Percentiles rank a stretch among this genome's conserved stretches.
Evolutionary conservation across 179 eudicot species (phyloP).

Genomic region (Patellifolia procumbens): DNA sequence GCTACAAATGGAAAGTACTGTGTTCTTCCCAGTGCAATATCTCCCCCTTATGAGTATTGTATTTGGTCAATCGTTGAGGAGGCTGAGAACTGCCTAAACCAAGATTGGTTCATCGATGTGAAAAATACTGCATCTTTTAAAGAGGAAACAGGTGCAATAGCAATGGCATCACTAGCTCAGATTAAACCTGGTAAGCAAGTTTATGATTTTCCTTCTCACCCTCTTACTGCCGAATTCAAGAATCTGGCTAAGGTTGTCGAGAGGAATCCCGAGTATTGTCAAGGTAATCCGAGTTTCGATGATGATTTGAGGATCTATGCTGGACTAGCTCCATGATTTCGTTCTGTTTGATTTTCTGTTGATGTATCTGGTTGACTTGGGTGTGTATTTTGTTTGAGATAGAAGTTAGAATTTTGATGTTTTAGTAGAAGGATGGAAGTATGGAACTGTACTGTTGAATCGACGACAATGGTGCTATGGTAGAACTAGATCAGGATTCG

Average conservation of each 20-base stretch:
- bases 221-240: too few relatives aligned
- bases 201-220: too few relatives aligned
- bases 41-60: too few relatives aligned
- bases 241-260: neutral
- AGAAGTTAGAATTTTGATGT: too few relatives aligned
- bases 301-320: neutral
- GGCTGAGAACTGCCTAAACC: constrained; percentile 8
- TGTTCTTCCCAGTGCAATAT: neutral
- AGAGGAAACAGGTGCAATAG: constrained; percentile 18
- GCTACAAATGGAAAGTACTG: neutral
- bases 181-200: too few relatives aligned
- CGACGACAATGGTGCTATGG: too few relatives aligned
- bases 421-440: too few relatives aligned
- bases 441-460: too few relatives aligned
- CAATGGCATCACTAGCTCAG: constrained; percentile 1
- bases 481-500: too few relatives aligned
- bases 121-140: neutral
- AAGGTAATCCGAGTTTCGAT: neutral
- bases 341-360: too few relatives aligned
- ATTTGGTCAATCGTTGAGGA: neutral
- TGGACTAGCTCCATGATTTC: neutral
- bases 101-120: constrained; percentile 24
- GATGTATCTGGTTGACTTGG: too few relatives aligned
- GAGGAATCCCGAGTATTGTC: neutral
- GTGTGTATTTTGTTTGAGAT: too few relatives aligned